phyloP scores from a whole-genome alignment of 208 protist species.

The Blechomonas ayalai region DNA sequence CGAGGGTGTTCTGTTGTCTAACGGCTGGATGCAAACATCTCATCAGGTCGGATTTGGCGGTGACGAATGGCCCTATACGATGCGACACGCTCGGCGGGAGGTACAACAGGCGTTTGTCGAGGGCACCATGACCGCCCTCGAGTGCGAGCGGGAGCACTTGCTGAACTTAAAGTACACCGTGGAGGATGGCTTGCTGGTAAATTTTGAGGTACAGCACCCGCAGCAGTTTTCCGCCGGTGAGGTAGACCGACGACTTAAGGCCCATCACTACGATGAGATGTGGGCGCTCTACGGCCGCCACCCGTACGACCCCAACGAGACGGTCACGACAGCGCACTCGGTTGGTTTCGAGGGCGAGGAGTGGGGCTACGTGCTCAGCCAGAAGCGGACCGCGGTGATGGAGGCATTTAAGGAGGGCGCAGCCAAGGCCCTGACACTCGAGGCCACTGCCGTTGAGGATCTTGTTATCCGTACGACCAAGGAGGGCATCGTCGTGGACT shows the following conservation, averaged over 20 bases:
- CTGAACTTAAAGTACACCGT: slow-evolving; percentile 8
- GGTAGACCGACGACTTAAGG: slow-evolving; percentile 23
- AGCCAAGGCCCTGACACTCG: slow-evolving; percentile 22
- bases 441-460: slow-evolving; percentile 18
- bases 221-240: slow-evolving; percentile 16
- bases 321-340: slow-evolving; percentile 19
- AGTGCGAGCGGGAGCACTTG: slow-evolving; percentile 25
- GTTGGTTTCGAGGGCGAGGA: slow-evolving; percentile 49
- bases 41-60: slow-evolving; percentile 69
- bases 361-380: slow-evolving; percentile 43
- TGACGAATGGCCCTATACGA: slow-evolving; percentile 55
- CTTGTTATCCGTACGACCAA: slow-evolving; percentile 13
- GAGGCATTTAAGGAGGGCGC: slow-evolving; percentile 38
- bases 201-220: slow-evolving; percentile 41
- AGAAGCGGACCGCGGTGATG: slow-evolving; percentile 20
- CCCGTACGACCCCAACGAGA: slow-evolving; percentile 17
- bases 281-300: slow-evolving; percentile 51
- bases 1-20: slow-evolving; percentile 6
- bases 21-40: slow-evolving; percentile 11
- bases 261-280: slow-evolving; percentile 27
- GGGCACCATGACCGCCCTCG: slow-evolving; percentile 23
- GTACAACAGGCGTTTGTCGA: slow-evolving; percentile 20
- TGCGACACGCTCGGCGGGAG: slow-evolving; percentile 22
- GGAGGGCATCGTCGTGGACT: slow-evolving; percentile 22
- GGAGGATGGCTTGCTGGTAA: slow-evolving; percentile 25